Evolutionary conservation across 352 stramenopile genomes (phyloP), one percentile per base, ranked within the genome.

Genomic region (Phytopythium vexans): DNA sequence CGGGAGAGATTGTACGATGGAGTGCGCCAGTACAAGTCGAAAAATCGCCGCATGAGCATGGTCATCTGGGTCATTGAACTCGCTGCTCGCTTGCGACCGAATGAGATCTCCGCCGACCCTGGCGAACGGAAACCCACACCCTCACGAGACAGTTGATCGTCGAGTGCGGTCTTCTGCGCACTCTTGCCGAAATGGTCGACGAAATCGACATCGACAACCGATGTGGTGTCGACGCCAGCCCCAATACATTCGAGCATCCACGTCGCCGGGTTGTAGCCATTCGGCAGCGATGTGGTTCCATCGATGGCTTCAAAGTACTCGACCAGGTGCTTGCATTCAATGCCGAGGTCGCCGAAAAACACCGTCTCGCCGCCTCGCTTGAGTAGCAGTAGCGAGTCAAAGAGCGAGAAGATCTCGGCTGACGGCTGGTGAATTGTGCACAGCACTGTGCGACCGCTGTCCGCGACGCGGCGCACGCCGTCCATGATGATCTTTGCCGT

Each of bases 241-340:
- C 68, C 65, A 92, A 78, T 77, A 21, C 54, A 72, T 39, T 83
- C 70, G 11, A 96, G 67, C 81, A 94, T 92, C 83, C 82, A 96
- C n/a, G 83, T 92, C 16, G 83, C 77, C 15, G 86, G 86, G 55
- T 96, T 96, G 58, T 88, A 82, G 68, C 49, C 58, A 11, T 43
- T 34, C 1, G 49, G 57, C 46, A 96, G 82, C 15, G 54, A 51
- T 12, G 44, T 41, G 4, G 74, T 68, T 14, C 57, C 62, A 16
- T 68, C 53, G 2, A 82, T 46, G 4, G 56, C 54, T 38, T 80
- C 57, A 38, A 84, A 80, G 56, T 84, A 82, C 7, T 70, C 40
- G 14, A 83, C 67, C 39, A 85, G 35, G 14, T 70, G 65, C 37
- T 58, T 58, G 50, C 60, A 70, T 21, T 81, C 62, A 27, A 69